These are phyloP conservation scores for Coffea canephora DNA, from an alignment of 257 asterid genomes.

Conservation along the genomic window DNA sequence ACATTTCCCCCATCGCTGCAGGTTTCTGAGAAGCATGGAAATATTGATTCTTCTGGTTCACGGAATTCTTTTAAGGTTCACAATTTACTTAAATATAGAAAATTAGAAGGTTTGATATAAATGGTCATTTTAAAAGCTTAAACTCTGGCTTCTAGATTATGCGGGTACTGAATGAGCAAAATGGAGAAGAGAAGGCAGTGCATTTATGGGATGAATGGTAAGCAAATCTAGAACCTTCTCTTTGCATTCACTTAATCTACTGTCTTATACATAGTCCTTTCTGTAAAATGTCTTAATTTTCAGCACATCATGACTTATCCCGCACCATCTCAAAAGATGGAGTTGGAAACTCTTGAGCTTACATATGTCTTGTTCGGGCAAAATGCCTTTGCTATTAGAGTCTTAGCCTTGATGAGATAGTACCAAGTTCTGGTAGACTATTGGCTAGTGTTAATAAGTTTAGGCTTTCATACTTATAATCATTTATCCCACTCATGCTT, in stretches of 20 bases:
- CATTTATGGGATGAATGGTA: constrained; percentile 91
- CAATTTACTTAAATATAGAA: constrained; percentile 21
- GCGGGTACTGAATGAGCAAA: constrained; percentile 81
- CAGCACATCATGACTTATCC: neutral
- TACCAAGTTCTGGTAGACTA: neutral
- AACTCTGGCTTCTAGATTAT: constrained; percentile 46
- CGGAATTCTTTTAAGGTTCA: constrained; percentile 63
- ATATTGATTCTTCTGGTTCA: constrained; percentile 43
- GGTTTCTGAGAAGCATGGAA: constrained; percentile 71
- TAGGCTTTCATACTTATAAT: constrained; percentile 3
- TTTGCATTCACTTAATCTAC: constrained; percentile 1
- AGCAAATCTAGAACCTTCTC: constrained; percentile 20
- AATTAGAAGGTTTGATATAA: constrained; percentile 20
- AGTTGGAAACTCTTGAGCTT: neutral
- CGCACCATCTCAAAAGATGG: neutral
- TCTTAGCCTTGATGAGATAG: neutral
- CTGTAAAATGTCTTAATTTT: neutral
- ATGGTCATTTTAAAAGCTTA: constrained; percentile 18
- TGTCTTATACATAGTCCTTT: neutral
- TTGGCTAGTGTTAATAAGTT: neutral
- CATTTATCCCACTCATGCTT: neutral
- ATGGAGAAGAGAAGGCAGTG: constrained; percentile 73
- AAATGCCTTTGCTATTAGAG: neutral
- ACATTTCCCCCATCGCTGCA: constrained; percentile 21
- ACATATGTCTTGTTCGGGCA: neutral